Evolutionary conservation across 2,329 filamentous ascomycete species (phyloP).

Genomic region (Daldinia eschscholtzii): DNA sequence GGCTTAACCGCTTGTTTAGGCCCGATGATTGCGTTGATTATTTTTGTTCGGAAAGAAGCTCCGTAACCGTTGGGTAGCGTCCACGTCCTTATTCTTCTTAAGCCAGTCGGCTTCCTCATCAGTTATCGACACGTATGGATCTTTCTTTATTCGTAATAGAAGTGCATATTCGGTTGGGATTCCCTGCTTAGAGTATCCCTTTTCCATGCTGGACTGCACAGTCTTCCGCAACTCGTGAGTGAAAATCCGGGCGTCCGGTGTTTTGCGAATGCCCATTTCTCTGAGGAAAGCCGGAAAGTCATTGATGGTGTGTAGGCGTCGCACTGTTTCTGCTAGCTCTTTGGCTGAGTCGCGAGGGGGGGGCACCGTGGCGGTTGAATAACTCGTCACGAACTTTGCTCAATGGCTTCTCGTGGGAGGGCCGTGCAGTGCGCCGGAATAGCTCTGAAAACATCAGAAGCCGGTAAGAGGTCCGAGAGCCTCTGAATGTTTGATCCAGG

Average conservation of each 20-base stretch:
- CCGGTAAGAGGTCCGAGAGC: conserved; percentile 61
- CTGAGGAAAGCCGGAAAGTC: conserved; percentile 59
- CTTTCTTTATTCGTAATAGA: conserved; percentile 41
- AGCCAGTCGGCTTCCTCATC: conserved; percentile 17
- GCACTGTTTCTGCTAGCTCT: conserved; percentile 58
- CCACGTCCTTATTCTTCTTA: background rate
- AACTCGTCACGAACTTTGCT: conserved; percentile 58
- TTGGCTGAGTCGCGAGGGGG: conserved; percentile 57
- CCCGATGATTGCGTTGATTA: background rate
- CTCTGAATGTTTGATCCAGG: conserved; percentile 61
- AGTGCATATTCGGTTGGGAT: conserved; percentile 37
- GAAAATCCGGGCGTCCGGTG: conserved; percentile 48
- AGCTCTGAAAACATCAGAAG: conserved; percentile 66
- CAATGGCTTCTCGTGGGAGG: conserved; percentile 53
- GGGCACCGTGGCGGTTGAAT: conserved; percentile 61
- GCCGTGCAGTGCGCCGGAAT: conserved; percentile 60
- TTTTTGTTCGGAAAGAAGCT: conserved; percentile 23
- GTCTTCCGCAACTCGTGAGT: conserved; percentile 54
- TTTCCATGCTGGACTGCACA: conserved; percentile 51
- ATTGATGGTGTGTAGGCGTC: conserved; percentile 58
- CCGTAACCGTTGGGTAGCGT: background rate
- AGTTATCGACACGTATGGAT: conserved; percentile 32
- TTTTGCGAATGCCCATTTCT: conserved; percentile 57
- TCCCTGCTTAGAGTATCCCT: conserved; percentile 52
- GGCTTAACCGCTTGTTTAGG: background rate